These are phyloP conservation scores for Cystofilobasidium ferigula DNA, from an alignment of 768 basidiomycete genomes.

Conservation along the genomic window DNA sequence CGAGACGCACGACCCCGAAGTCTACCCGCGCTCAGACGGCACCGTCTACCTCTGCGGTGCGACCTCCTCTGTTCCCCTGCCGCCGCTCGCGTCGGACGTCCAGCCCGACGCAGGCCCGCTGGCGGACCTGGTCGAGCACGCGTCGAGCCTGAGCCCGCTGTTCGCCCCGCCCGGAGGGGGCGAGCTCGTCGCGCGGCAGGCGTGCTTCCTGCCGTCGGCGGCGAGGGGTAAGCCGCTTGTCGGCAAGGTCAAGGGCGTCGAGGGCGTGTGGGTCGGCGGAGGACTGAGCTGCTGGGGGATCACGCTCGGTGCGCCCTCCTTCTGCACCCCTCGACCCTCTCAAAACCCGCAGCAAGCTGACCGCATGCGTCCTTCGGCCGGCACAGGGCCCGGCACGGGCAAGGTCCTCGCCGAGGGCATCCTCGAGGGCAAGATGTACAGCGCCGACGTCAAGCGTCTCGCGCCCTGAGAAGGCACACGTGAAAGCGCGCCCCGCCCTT, in stretches of 20 bases:
- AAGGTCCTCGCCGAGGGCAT: conserved; percentile 59
- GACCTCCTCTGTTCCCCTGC: conserved; percentile 61
- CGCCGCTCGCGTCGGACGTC: conserved; percentile 62
- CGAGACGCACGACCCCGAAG: conserved; percentile 39
- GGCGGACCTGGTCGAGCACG: conserved; percentile 1
- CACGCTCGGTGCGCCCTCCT: conserved; percentile 30
- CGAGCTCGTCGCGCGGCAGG: conserved; percentile 49
- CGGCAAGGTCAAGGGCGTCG: conserved; percentile 52
- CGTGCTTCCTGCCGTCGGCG: conserved; percentile 67
- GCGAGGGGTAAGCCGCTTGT: conserved; percentile 58
- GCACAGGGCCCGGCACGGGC: conserved; percentile 67
- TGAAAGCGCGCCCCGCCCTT: too few relatives aligned
- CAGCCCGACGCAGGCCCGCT: conserved; percentile 15
- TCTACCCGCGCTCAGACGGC: conserved; percentile 39
- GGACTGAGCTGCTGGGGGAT: conserved; percentile 67
- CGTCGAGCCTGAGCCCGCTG: conserved; percentile 34
- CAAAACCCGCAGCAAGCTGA: conserved; percentile 2
- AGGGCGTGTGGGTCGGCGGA: conserved; percentile 58
- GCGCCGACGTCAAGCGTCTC: conserved; percentile 48
- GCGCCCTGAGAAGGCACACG: conserved; percentile 39
- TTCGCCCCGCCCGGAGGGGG: conserved; percentile 48
- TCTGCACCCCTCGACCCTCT: conserved; percentile 16
- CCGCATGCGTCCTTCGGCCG: neutral
- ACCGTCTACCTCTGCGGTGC: conserved; percentile 42
- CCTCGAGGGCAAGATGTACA: conserved; percentile 53